A percentile compares a stretch with the other conserved stretches of the same genome.
Conservation (phyloP, 768 basidiomycete genomes). For the Amanita rimosa region DNA sequence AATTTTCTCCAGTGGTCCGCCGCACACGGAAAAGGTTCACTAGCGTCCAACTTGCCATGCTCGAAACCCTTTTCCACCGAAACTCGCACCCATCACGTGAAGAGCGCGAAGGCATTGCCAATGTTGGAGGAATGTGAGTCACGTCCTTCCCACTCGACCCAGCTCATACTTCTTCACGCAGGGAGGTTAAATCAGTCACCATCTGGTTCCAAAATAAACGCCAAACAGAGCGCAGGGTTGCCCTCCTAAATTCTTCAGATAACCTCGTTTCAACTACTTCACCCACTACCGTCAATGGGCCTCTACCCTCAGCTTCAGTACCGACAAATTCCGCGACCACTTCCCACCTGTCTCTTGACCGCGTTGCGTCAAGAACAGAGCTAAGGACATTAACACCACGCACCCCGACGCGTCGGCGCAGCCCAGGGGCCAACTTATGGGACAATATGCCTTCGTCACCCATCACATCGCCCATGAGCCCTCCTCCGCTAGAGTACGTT, state of each 20-base stretch:
- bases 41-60: conserved; percentile 54
- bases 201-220: conserved; percentile 83
- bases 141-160: background rate
- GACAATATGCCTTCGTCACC: conserved; percentile 59
- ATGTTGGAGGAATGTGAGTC: conserved; percentile 52
- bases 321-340: conserved; percentile 16
- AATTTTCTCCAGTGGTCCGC: conserved; percentile 21
- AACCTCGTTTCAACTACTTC: conserved; percentile 13
- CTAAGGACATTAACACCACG: conserved; percentile 28
- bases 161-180: conserved; percentile 14
- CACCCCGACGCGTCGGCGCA: conserved; percentile 26
- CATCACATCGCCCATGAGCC: conserved; percentile 39
- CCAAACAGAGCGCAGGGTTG: conserved; percentile 52
- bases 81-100: conserved; percentile 68
- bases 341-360: conserved; percentile 43
- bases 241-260: conserved; percentile 28
- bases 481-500: conserved; percentile 34
- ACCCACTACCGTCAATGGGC: conserved; percentile 14
- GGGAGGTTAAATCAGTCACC: conserved; percentile 63
- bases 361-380: conserved; percentile 44
- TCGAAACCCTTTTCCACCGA: conserved; percentile 64
- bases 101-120: conserved; percentile 55
- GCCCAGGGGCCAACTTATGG: conserved; percentile 30
- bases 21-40: conserved; percentile 66
- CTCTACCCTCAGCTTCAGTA: conserved; percentile 13